Evolutionary conservation across 1,139 yeast genomes (phyloP).

Genomic region (Oligophagozyma castellii): DNA sequence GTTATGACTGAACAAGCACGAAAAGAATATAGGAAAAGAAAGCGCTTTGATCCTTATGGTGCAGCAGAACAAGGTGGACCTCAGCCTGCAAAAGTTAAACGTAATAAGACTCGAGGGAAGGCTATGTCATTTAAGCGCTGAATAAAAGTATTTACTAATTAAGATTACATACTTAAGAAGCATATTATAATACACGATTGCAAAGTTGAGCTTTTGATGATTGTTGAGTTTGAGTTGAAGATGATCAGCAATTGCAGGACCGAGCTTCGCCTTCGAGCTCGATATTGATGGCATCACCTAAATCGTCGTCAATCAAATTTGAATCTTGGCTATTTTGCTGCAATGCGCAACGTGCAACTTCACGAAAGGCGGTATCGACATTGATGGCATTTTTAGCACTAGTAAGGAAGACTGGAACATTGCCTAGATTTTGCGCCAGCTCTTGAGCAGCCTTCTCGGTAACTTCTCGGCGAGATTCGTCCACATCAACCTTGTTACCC

Average conservation of each 20-base stretch:
- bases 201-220: too few relatives aligned
- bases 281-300: constrained; percentile 90
- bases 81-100: constrained; percentile 34
- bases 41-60: constrained; percentile 54
- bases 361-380: constrained; percentile 92
- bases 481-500: constrained; percentile 92
- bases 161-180: too few relatives aligned
- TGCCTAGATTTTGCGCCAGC: constrained; percentile 75
- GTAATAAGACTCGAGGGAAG: constrained; percentile 32
- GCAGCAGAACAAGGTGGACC: constrained; percentile 35
- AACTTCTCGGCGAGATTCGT: constrained; percentile 76
- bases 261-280: constrained; percentile 73
- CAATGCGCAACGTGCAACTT: constrained; percentile 86
- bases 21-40: constrained; percentile 28
- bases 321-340: constrained; percentile 85
- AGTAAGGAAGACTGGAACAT: constrained; percentile 86
- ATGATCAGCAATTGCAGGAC: constrained; percentile 57
- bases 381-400: constrained; percentile 90
- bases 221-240: too few relatives aligned
- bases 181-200: too few relatives aligned
- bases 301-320: constrained; percentile 79
- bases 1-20: constrained; percentile 7
- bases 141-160: too few relatives aligned
- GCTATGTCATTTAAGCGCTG: constrained; percentile 37
- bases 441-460: constrained; percentile 75